A percentile compares a stretch with the other conserved stretches of the same genome.
Conservation (phyloP, 2,329 filamentous ascomycete species). For the Arthrinium phaeospermum region DNA sequence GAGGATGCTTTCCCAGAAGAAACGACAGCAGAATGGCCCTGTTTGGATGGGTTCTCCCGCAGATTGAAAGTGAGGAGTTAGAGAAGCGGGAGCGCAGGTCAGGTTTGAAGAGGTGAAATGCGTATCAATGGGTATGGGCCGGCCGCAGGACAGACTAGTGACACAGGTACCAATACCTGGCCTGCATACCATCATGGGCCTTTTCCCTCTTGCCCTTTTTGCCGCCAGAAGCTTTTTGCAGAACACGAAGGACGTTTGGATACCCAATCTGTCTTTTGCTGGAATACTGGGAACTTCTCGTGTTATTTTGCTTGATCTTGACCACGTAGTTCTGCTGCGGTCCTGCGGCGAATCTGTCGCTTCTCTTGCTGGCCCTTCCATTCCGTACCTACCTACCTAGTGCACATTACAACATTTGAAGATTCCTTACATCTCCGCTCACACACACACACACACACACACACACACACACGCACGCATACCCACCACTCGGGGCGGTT, state of each 20-base stretch:
- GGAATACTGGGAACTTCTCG: neutral
- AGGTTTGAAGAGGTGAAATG: constrained; percentile 18
- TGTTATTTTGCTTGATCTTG: neutral
- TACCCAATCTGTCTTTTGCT: neutral
- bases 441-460: too few relatives aligned
- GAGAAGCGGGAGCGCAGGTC: constrained; percentile 16
- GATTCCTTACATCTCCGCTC: constrained; percentile 18
- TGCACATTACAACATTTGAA: constrained; percentile 17
- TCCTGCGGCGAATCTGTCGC: neutral
- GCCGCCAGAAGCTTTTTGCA: constrained; percentile 13
- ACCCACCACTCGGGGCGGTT: constrained; percentile 12
- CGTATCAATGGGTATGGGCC: constrained; percentile 18
- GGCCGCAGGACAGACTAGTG: constrained; percentile 17
- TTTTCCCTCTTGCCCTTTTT: constrained; percentile 17
- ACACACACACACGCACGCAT: constrained; percentile 15
- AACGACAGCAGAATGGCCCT: constrained; percentile 18
- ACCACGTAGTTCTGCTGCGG: neutral
- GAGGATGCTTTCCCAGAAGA: constrained; percentile 5
- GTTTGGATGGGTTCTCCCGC: constrained; percentile 20
- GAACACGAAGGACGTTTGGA: neutral
- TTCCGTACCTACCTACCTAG: constrained; percentile 3
- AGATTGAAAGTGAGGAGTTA: constrained; percentile 16
- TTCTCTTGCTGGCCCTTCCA: neutral
- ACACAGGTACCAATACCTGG: constrained; percentile 15
- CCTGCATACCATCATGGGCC: constrained; percentile 17